Percentiles rank a stretch among this genome's conserved stretches.
These are phyloP conservation scores for Sclerotinia borealis DNA, from an alignment of 2,329 filamentous ascomycete species.

Conservation along the genomic window DNA sequence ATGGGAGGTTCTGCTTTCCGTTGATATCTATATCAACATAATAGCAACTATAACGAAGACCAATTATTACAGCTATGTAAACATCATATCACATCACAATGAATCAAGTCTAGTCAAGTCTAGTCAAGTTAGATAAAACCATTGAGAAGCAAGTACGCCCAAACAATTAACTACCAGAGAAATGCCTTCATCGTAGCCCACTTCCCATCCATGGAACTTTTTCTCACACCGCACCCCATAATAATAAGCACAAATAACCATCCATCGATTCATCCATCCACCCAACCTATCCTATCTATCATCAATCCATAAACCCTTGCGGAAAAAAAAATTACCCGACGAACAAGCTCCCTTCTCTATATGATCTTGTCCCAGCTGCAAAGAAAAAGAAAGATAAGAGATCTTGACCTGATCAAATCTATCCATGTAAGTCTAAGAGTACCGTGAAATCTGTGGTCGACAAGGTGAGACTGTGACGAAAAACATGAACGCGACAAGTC, in stretches of 20 bases:
- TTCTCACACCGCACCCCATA: background rate
- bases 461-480: background rate
- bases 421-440: background rate
- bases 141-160: background rate
- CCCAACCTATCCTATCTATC: background rate
- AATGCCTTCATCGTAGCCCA: slow-evolving; percentile 1
- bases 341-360: background rate
- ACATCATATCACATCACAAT: background rate
- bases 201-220: background rate
- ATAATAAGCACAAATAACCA: background rate
- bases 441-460: background rate
- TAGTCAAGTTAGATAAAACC: background rate
- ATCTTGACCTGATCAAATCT: background rate
- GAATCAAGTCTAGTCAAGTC: no score
- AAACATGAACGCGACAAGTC: background rate
- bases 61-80: background rate
- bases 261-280: background rate
- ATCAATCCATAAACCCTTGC: background rate
- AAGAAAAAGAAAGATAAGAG: background rate
- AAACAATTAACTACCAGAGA: background rate
- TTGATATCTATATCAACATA: background rate
- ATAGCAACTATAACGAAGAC: background rate
- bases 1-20: no score
- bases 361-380: background rate
- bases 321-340: background rate